Evolutionary conservation across 352 stramenopile genomes (phyloP).

Genomic region (Globisporangium iwayamae): DNA sequence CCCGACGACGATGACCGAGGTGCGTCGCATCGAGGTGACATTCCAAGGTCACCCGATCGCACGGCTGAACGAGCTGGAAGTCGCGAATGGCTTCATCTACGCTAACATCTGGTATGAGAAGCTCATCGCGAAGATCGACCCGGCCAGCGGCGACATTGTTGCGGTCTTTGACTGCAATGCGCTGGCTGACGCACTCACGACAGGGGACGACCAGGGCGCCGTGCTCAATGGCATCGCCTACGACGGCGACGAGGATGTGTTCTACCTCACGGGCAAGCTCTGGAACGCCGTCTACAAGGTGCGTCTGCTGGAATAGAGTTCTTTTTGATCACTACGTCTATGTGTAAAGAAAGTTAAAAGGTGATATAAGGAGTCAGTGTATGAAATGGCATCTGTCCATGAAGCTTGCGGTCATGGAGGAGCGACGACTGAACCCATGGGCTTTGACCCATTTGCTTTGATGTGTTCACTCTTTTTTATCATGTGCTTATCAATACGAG

Average conservation of each 20-base stretch:
- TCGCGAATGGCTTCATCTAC: slow-evolving; percentile 89
- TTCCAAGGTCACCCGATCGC: slow-evolving; percentile 40
- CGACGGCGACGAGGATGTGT: slow-evolving; percentile 80
- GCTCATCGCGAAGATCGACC: slow-evolving; percentile 92
- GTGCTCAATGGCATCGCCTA: slow-evolving; percentile 95
- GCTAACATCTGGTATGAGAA: slow-evolving; percentile 95
- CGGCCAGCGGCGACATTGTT: slow-evolving; percentile 72
- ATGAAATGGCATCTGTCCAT: background rate
- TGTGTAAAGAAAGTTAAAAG: background rate
- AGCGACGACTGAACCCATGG: too few species aligned
- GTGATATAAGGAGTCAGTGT: too few species aligned
- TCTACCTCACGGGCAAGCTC: slow-evolving; percentile 93
- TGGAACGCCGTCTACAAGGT: slow-evolving; percentile 92
- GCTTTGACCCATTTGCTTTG: too few species aligned
- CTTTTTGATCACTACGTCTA: slow-evolving; percentile 10
- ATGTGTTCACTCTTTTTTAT: too few species aligned
- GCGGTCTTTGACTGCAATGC: slow-evolving; percentile 85
- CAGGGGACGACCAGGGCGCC: slow-evolving; percentile 41
- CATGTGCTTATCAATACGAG: too few species aligned
- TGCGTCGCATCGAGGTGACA: slow-evolving; percentile 64
- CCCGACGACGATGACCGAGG: slow-evolving; percentile 63
- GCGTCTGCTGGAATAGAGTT: slow-evolving; percentile 42
- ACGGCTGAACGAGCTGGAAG: slow-evolving; percentile 94
- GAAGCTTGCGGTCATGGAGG: too few species aligned
- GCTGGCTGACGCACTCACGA: slow-evolving; percentile 57